Evolutionary conservation across 495 filamentous ascomycete species (phyloP).

Genomic region (Emericellopsis terricola): DNA sequence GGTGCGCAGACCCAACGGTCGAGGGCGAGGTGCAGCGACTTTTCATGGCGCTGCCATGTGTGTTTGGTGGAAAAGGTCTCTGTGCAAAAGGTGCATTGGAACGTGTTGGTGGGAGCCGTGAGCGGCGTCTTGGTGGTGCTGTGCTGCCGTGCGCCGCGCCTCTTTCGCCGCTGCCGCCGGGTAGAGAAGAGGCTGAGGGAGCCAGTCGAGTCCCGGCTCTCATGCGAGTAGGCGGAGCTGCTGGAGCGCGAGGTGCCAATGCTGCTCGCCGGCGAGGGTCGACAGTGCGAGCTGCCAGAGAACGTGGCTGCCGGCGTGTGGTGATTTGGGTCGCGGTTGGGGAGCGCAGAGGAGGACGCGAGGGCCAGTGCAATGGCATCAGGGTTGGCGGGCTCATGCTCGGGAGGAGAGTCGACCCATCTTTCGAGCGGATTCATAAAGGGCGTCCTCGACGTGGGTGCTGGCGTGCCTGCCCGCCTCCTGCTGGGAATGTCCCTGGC

Average conservation of each 20-base stretch:
- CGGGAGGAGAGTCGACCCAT: conserved; percentile 73
- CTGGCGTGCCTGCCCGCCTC: conserved; percentile 22
- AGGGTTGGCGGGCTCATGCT: conserved; percentile 68
- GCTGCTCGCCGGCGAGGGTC: conserved; percentile 53
- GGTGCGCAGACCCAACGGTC: conserved; percentile 70
- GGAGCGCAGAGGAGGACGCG: conserved; percentile 32
- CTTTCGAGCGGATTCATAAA: conserved; percentile 70
- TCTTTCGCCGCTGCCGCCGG: conserved; percentile 51
- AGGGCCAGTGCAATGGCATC: conserved; percentile 63
- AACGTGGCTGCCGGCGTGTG: conserved; percentile 40
- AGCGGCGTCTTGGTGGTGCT: conserved; percentile 9
- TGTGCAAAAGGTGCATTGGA: conserved; percentile 73
- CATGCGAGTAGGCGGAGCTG: conserved; percentile 53
- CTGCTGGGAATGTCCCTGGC: conserved; percentile 49
- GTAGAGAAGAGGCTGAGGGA: conserved; percentile 40
- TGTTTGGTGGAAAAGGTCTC: conserved; percentile 67
- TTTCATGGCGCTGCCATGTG: conserved; percentile 74
- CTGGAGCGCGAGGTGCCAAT: conserved; percentile 52
- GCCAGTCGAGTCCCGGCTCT: conserved; percentile 43
- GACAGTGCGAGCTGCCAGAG: conserved; percentile 49
- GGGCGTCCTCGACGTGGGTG: conserved; percentile 44
- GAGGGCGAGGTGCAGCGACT: conserved; percentile 58
- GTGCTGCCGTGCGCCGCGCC: conserved; percentile 21
- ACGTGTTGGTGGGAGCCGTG: conserved; percentile 29
- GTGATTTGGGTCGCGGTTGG: conserved; percentile 27